Percentiles rank a stretch among this genome's conserved stretches.
phyloP scores from a whole-genome alignment of 805 yeast genomes.

The Schizosaccharomyces japonicus region DNA sequence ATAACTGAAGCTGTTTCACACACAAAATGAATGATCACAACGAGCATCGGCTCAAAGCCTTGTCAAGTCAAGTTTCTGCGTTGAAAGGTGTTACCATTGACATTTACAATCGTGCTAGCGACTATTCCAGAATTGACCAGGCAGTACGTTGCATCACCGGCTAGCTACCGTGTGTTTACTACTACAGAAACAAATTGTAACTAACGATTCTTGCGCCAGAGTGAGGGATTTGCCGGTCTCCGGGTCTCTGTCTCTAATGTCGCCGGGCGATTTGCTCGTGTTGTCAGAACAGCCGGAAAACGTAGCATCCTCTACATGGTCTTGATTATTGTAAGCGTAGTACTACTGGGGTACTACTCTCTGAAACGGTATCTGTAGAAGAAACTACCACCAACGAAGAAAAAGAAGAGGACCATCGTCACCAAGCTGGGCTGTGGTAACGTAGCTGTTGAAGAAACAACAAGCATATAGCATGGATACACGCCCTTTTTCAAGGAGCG shows the following conservation, averaged over 20 bases:
- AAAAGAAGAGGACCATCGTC: too few relatives aligned
- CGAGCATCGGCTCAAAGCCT: background rate
- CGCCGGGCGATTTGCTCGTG: background rate
- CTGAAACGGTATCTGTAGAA: background rate
- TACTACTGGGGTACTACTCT: background rate
- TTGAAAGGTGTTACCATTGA: background rate
- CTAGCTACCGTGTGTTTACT: too few relatives aligned
- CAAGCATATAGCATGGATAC: too few relatives aligned
- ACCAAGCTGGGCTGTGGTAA: too few relatives aligned
- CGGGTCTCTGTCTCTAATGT: background rate
- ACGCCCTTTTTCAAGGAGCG: too few relatives aligned
- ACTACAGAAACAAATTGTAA: background rate
- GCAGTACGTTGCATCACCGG: too few relatives aligned
- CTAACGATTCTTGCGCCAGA: background rate
- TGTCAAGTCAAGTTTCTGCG: background rate
- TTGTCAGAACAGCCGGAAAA: constrained; percentile 1
- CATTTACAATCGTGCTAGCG: background rate
- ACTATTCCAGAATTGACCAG: background rate
- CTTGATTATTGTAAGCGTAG: background rate
- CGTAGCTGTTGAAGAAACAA: too few relatives aligned
- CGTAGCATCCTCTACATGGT: background rate
- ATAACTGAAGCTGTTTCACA: background rate
- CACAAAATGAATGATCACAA: constrained; percentile 1
- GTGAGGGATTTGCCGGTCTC: background rate
- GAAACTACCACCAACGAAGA: too few relatives aligned